Evolutionary conservation across 2,329 filamentous ascomycete species (phyloP), one percentile per base, ranked within the genome.

Genomic region (Aaosphaeria pasadenensis): DNA sequence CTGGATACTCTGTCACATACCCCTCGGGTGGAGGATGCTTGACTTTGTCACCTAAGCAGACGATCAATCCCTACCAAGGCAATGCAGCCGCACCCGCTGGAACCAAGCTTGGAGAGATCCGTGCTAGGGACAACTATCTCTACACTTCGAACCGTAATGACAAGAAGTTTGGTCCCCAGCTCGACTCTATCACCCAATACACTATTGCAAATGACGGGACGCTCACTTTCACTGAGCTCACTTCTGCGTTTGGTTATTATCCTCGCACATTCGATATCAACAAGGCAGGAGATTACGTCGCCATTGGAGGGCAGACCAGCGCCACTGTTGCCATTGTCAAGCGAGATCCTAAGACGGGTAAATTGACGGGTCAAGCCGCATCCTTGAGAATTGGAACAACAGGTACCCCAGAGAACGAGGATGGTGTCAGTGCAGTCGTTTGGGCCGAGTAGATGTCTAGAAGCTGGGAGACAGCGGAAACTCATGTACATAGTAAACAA

Each of bases 141-240:
- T 70, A 70, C 52, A 55, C 53, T 4, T 56, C 67, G 1, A 69
- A 68, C 51, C 61, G 67, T 30, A 70, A 70, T 47, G 67, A 71
- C 48, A 66, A 64, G 57, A 63, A 60, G 32, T 70, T 67, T 33
- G 69, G 53, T 1, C 45, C 45, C 17, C 60, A 64, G 24, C 17
- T 24, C 17, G 65, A 69, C 43, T 69, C 66, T 5, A 58, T 70
- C 17, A 63, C 64, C 7, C 63, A 66, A 30, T 71, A 64, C 48
- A 58, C 54, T 39, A 68, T 71, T 43, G 54, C 52, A 30, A 50
- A 60, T 11, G 54, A 55, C 13, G 67, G 67, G 5, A 50, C 50
- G 2, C 51, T 71, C 6, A 48, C 55, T 1, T 68, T 61, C 53
- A 59, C 61, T 4, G 66, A 60, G 5, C 54, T 47, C 7, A 65